phyloP scores from a whole-genome alignment of 352 stramenopile genomes.

The Thraustochytrium striatum region DNA sequence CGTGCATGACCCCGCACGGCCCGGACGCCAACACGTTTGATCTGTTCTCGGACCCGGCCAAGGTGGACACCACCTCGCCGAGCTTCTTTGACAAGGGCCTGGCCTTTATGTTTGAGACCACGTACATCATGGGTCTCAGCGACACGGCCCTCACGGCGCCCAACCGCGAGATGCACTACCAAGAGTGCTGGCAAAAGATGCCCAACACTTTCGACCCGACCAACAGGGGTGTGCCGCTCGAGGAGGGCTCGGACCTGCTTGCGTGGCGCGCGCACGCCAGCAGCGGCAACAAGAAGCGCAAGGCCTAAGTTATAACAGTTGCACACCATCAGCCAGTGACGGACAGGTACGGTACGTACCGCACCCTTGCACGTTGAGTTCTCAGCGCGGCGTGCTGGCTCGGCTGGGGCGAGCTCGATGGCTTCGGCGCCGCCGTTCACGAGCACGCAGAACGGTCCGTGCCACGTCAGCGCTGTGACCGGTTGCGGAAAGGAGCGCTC shows the following conservation, averaged over 20 bases:
- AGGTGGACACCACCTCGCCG: conserved; percentile 65
- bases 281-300: neutral
- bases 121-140: conserved; percentile 17
- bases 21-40: conserved; percentile 86
- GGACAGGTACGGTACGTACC: too few species aligned
- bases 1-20: conserved; percentile 79
- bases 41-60: conserved; percentile 66
- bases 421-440: neutral
- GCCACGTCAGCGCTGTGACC: neutral
- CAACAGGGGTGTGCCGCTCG: too few species aligned
- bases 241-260: neutral
- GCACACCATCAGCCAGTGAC: too few species aligned
- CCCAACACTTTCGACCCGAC: conserved; percentile 35
- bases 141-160: neutral
- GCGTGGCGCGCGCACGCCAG: neutral
- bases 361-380: too few species aligned
- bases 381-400: too few species aligned
- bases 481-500: neutral
- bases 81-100: conserved; percentile 84
- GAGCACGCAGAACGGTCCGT: neutral
- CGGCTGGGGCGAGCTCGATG: too few species aligned
- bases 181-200: conserved; percentile 45
- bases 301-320: too few species aligned
- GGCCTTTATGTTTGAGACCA: conserved; percentile 94
- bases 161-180: conserved; percentile 38